phyloP scores from a whole-genome alignment of 352 stramenopile genomes.

The Elongisporangium undulatum region DNA sequence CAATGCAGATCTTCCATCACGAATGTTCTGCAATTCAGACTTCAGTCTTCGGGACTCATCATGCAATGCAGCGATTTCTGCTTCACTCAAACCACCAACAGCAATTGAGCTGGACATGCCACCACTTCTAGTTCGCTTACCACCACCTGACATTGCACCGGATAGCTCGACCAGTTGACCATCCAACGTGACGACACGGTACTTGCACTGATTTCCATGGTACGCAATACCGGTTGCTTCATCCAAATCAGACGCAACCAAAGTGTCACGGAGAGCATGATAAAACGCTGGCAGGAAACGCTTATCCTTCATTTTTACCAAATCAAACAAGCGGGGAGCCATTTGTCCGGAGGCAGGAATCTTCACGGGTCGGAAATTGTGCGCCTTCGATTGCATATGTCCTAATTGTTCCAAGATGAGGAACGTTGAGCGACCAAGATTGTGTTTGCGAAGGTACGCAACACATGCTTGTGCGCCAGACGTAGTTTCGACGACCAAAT shows the following conservation, averaged over 20 bases:
- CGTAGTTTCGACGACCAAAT: constrained; percentile 97
- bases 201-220: constrained; percentile 90
- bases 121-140: constrained; percentile 88
- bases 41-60: constrained; percentile 42
- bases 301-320: constrained; percentile 85
- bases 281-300: constrained; percentile 95
- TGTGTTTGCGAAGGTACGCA: constrained; percentile 93
- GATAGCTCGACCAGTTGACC: constrained; percentile 98
- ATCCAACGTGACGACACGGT: constrained; percentile 97
- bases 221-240: constrained; percentile 87
- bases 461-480: constrained; percentile 94
- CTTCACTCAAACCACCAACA: constrained; percentile 36
- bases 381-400: constrained; percentile 66
- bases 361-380: constrained; percentile 54
- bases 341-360: constrained; percentile 30
- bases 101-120: constrained; percentile 90
- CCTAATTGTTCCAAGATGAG: constrained; percentile 98
- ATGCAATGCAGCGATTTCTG: constrained; percentile 64
- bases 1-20: constrained; percentile 59
- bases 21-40: constrained; percentile 48
- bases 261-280: constrained; percentile 95
- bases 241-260: constrained; percentile 96
- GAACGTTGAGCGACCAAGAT: constrained; percentile 96
- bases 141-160: constrained; percentile 99
- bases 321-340: constrained; percentile 82